Evolutionary conservation across 345 rosid genomes (phyloP), one percentile per base, ranked within the genome.

Genomic region (Eucalyptus camaldulensis): DNA sequence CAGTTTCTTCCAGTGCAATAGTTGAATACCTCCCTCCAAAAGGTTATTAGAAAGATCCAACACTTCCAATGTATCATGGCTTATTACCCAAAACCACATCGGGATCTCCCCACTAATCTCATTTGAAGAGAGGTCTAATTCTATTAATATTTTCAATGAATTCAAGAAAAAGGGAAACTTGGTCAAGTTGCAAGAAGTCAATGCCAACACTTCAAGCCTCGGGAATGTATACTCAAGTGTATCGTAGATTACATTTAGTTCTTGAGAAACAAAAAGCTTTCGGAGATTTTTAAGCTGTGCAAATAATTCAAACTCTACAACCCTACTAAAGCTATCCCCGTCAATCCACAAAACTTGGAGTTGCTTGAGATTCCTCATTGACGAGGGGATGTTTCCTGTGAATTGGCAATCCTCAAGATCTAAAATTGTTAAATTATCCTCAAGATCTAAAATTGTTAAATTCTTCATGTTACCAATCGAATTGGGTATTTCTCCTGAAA

Each of bases 231-330:
- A 25, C 7, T 58, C 13, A 0, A 8, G 67, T 11, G n/a, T 58
- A 58, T 5, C 7, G 4, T 29, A 62, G 72, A 7, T 62, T 62
- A 62, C 10, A 62, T 62, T 62, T 62, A 62, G 72, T 62, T 62
- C 37, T 62, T 29, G 72, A 62, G 33, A 62, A 62, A 62, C 37
- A 0, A 0, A 6, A 62, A 62, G 72, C 17, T 0, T 4, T 62
- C 17, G 37, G 10, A 62, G 19, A 62, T 62, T 62, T 62, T 62
- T 13, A 6, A 62, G 72, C 33, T 62, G 29, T 62, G 37, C 0
- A 62, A 62, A 4, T 14, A 29, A 1, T 29, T 29, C 37, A 62
- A 62, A 62, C 10, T 62, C 72, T 62, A 62, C 3, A 13, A 4
- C 9, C 5, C 17, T 4, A 13, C 17, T 62, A 8, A 62, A 29